Evolutionary conservation across 1,284 basidiomycete genomes (phyloP), one percentile per base, ranked within the genome.

Genomic region (Leccinum glutinopallens): DNA sequence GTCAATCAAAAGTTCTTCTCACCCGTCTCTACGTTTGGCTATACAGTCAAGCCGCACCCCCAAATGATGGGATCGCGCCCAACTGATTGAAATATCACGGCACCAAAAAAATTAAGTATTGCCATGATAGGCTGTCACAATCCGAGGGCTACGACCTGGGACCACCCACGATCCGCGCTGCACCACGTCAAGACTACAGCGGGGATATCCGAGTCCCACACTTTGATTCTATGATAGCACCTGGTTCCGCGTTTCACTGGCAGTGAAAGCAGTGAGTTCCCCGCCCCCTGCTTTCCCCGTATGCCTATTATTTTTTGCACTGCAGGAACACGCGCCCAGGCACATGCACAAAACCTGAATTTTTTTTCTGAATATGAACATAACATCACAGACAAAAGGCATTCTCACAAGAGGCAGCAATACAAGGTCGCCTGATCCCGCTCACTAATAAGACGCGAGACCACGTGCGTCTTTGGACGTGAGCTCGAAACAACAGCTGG

Each of bases 41-140:
- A 54, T 62, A 61, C 43, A 53, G 19, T 41, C 63, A 29, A 49
- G 39, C 53, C 49, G 6, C 25, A 17, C 56, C 62, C 37, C 33
- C 49, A 53, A 41, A 32, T 70, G 68, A 69, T 69, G 61, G 61
- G 49, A 72, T 69, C 68, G 70, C 5, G 22, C 41, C 55, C 17
- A 63, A 60, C 33, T 67, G 69, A 72, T 72, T 37, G 49, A 35
- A 54, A 51, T 55, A 56, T 43, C 62, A 70, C 58, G 58, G 57
- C 15, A 43, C 58, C 33, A 39, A 41, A 53, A 53, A 15, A 59
- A 60, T 69, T 39, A 63, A 54, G 37, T 58, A 61, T 53, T 57
- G 51, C 59, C 67, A n/a, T n/a, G n/a, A 41, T 62, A 55, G 51
- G 53, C 53, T 53, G 55, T 19, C 25, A 25, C 25, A 51, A 68